Base-by-base conservation (phyloP, 805 yeast genomes). In the Ogataea parapolymorpha region DNA sequence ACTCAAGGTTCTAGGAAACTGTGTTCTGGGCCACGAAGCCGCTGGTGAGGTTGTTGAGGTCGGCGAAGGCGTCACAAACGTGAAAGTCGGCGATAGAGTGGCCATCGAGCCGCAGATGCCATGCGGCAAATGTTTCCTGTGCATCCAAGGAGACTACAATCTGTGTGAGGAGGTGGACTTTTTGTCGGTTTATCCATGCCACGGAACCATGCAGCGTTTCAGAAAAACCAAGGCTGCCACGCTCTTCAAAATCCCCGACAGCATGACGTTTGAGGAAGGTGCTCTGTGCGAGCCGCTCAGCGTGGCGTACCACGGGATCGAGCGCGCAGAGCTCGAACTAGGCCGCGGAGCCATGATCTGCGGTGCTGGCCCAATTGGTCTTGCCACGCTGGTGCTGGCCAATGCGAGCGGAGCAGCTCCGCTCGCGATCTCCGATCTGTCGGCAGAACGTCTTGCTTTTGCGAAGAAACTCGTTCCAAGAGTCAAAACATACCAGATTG, bases 351-450 rank as follows among this genome's bases (percentile, higher is more conserved):
- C 65, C 10, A 54, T 72, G 33, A 62, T 77, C 38, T 66, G 72
- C 30, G 82, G 82, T 38, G 79, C 80, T 13, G 81, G 82, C 16
- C 81, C 82, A n/a, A 77, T 77, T 49, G 82, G 82, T 12, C 58
- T 76, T 24, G 67, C 72, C 29, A 58, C 75, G 18, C 66, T 77
- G 35, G 47, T 69, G 4, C 55, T 74, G 34, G 78, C 79, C 9
- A 63, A 68, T 25, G 79, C 79, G 11, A 65, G 72, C 2, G 82
- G 82, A 17, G 77, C 78, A 5, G 63, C 71, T 24, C 80, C 80
- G 23, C 47, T 77, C 13, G 70, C 67, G 14, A 72, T 75, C 48
- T 71, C 79, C 5, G 81, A 76, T 54, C 55, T 76, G 30, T 62
- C 68, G 37, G 59, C 58, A 16, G 62, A 63, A 33, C 66, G 80